Conservation (phyloP, 768 basidiomycete genomes). For the Pleurotus giganteus region DNA sequence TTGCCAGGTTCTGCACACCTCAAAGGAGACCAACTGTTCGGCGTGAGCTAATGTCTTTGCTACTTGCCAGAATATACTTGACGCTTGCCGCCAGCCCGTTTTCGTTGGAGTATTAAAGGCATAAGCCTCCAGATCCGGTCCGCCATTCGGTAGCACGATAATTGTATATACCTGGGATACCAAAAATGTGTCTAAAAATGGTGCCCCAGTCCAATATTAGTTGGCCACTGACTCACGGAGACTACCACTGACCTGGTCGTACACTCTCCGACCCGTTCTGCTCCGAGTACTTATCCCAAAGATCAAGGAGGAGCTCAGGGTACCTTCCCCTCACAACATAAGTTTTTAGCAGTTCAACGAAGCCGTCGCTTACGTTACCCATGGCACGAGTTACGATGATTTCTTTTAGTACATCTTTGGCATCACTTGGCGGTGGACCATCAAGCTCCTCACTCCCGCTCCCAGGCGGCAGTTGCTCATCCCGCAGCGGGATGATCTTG, state of each 20-base stretch:
- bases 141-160: slow-evolving; percentile 87
- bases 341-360: slow-evolving; percentile 76
- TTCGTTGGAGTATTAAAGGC: slow-evolving; percentile 39
- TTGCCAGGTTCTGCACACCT: slow-evolving; percentile 52
- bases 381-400: slow-evolving; percentile 74
- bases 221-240: neutral
- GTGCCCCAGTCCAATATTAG: neutral
- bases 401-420: slow-evolving; percentile 77
- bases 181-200: slow-evolving; percentile 68
- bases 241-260: slow-evolving; percentile 63
- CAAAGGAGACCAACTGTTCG: slow-evolving; percentile 79
- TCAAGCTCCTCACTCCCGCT: slow-evolving; percentile 38
- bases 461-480: slow-evolving; percentile 33
- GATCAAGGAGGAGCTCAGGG: slow-evolving; percentile 68
- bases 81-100: slow-evolving; percentile 80
- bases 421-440: slow-evolving; percentile 68
- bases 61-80: slow-evolving; percentile 90
- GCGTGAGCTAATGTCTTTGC: slow-evolving; percentile 73
- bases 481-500: slow-evolving; percentile 79
- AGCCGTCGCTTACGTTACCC: slow-evolving; percentile 68
- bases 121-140: slow-evolving; percentile 87
- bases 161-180: slow-evolving; percentile 83
- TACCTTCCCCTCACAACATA: slow-evolving; percentile 88
- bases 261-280: slow-evolving; percentile 80
- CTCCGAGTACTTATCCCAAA: slow-evolving; percentile 86